phyloP scores from a whole-genome alignment of 2,329 filamentous ascomycete genomes.

The Blastomyces silverae region DNA sequence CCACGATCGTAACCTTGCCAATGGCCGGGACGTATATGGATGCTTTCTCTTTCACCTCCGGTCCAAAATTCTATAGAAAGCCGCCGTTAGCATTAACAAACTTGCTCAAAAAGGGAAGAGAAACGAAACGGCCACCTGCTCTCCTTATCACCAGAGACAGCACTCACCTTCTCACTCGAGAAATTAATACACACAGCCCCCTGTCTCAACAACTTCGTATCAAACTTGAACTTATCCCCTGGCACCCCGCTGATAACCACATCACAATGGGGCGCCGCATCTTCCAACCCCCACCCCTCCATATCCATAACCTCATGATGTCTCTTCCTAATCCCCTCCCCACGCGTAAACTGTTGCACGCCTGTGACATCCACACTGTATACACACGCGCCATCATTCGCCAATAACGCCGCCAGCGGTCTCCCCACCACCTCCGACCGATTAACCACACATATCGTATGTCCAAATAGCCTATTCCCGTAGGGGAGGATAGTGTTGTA shows the following conservation, averaged over 20 bases:
- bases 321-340: slow-evolving; percentile 74
- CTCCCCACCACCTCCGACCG: slow-evolving; percentile 91
- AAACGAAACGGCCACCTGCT: neutral
- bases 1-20: slow-evolving; percentile 93
- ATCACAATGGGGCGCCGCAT: slow-evolving; percentile 81
- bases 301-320: slow-evolving; percentile 83
- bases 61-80: slow-evolving; percentile 64
- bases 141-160: neutral
- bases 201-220: slow-evolving; percentile 71
- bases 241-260: slow-evolving; percentile 94
- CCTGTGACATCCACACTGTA: slow-evolving; percentile 92
- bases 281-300: slow-evolving; percentile 68
- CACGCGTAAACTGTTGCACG: slow-evolving; percentile 85
- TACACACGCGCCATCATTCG: slow-evolving; percentile 91
- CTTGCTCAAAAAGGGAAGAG: neutral
- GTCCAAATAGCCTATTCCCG: slow-evolving; percentile 86
- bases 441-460: slow-evolving; percentile 95
- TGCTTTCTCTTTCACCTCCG: slow-evolving; percentile 83
- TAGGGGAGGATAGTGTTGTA: slow-evolving; percentile 93
- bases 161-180: slow-evolving; percentile 68
- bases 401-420: slow-evolving; percentile 82
- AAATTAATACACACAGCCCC: slow-evolving; percentile 99
- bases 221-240: slow-evolving; percentile 80
- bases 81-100: slow-evolving; percentile 10
- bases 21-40: slow-evolving; percentile 96